Evolutionary conservation across 345 rosid genomes (phyloP), one percentile per base, ranked within the genome.

Genomic region (Populus alba): DNA sequence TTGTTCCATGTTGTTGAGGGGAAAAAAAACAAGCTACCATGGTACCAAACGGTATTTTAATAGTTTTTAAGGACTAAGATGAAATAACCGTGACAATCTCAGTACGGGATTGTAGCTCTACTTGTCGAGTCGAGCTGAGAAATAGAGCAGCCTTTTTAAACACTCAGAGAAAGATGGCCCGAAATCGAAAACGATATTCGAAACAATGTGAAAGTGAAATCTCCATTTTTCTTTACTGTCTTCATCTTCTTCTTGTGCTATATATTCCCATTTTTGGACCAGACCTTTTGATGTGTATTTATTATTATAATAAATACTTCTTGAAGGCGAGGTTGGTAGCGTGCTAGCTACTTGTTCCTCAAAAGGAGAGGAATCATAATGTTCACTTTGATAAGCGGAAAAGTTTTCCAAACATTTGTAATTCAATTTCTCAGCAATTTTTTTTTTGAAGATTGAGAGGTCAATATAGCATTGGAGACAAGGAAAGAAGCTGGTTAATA

Each of bases 381-480:
- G 71, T 84, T 23, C 65, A 74, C 82, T 81, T 86, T 33, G 69
- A 78, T 80, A 68, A 71, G 74, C 61, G 73, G n/a, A 33, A 49
- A 84, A 82, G 85, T 76, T 39, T 79, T 83, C 82, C 87, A 22
- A 82, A 76, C 68, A 12, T 85, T 57, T 61, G 11, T 66, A n/a
- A 20, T 61, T 83, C 81, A 49, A 35, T 85, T 75, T 67, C 65
- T 38, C 41, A 37, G 18, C 25, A 41, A 0, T 41, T 10, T 31
- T 31, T 33, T 31, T 8, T 22, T 12, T 27, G 38, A 9, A n/a
- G 7, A 66, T 66, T 66, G 25, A 59, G 65, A 59, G 70, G 11
- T 17, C 43, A 38, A 2, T 37, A 18, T 31, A 67, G 70, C 70
- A 67, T 17, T 18, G 47, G 45, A 35, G 70, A 67, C 20, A 17